Evolutionary conservation across 2,329 filamentous ascomycete species (phyloP).

Genomic region (Monosporascus sp.): DNA sequence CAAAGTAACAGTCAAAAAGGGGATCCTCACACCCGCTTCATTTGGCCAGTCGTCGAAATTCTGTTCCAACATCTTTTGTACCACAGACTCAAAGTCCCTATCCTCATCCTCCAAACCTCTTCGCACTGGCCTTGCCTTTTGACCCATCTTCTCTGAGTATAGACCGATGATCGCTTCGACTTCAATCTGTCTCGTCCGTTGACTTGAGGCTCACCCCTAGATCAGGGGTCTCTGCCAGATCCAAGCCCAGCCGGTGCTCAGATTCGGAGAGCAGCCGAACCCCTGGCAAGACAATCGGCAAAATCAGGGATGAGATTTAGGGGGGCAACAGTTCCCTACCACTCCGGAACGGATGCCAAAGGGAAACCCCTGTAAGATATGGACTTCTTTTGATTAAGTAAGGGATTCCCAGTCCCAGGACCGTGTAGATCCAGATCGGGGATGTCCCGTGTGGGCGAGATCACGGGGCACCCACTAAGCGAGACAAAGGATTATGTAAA

Average conservation of each 20-base stretch:
- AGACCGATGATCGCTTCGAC: conserved; percentile 1
- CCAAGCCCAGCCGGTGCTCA: too few relatives aligned
- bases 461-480: not conserved
- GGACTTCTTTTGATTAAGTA: not conserved
- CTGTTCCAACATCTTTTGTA: conserved; percentile 9
- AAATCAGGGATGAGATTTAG: too few relatives aligned
- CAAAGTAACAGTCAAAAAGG: not conserved
- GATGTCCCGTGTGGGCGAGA: not conserved
- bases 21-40: conserved; percentile 37
- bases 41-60: conserved; percentile 43
- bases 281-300: too few relatives aligned
- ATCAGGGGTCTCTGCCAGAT: too few relatives aligned
- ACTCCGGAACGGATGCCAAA: too few relatives aligned
- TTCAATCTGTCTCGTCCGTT: not conserved
- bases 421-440: not conserved
- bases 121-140: not conserved
- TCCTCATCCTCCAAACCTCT: conserved; percentile 12
- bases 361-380: too few relatives aligned
- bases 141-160: not conserved
- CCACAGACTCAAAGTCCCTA: conserved; percentile 14
- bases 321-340: too few relatives aligned
- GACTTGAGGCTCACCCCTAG: too few relatives aligned
- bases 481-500: not conserved
- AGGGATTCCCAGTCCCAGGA: not conserved
- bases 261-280: too few relatives aligned